A percentile compares a stretch with the other conserved stretches of the same genome.
These are phyloP conservation scores for Dothidotthia symphoricarpi DNA, from an alignment of 2,329 filamentous ascomycete genomes.

Conservation along the genomic window DNA sequence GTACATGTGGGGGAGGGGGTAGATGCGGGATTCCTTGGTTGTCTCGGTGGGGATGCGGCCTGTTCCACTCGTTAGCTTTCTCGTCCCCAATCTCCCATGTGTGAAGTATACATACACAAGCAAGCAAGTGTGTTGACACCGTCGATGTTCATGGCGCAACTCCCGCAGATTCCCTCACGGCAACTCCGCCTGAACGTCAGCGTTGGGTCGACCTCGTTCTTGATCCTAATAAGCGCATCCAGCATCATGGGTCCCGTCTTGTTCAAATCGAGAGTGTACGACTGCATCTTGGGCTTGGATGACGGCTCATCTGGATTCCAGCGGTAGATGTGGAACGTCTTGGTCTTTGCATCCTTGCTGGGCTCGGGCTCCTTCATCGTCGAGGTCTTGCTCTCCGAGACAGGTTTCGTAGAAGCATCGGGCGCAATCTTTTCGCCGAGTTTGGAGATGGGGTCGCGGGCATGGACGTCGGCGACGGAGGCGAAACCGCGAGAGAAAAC, in stretches of 20 bases:
- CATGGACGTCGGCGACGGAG: conserved; percentile 36
- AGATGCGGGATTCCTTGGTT: conserved; percentile 82
- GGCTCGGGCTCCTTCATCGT: conserved; percentile 61
- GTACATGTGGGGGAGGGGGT: conserved; percentile 97
- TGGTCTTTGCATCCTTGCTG: conserved; percentile 62
- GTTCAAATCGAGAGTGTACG: conserved; percentile 92
- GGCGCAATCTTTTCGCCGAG: conserved; percentile 29
- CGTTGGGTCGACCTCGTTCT: conserved; percentile 97
- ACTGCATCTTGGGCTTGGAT: conserved; percentile 93
- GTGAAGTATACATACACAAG: conserved; percentile 68
- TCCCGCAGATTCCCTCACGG: conserved; percentile 97
- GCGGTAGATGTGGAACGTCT: conserved; percentile 98
- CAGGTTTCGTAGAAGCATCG: conserved; percentile 25
- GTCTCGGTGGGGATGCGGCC: conserved; percentile 90
- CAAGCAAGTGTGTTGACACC: conserved; percentile 97
- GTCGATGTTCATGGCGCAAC: conserved; percentile 99
- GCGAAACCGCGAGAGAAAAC: conserved; percentile 41
- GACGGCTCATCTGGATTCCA: conserved; percentile 94
- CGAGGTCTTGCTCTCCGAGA: conserved; percentile 56
- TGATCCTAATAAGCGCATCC: conserved; percentile 94
- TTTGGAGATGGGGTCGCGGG: conserved; percentile 38
- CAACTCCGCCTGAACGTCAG: conserved; percentile 94
- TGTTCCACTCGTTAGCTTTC: conserved; percentile 42
- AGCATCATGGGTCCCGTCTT: conserved; percentile 99
- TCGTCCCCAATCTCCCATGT: background rate